Percentiles rank a stretch among this genome's conserved stretches.
phyloP scores from a whole-genome alignment of 2,329 filamentous ascomycete genomes.

The Simplicillium aogashimaense region DNA sequence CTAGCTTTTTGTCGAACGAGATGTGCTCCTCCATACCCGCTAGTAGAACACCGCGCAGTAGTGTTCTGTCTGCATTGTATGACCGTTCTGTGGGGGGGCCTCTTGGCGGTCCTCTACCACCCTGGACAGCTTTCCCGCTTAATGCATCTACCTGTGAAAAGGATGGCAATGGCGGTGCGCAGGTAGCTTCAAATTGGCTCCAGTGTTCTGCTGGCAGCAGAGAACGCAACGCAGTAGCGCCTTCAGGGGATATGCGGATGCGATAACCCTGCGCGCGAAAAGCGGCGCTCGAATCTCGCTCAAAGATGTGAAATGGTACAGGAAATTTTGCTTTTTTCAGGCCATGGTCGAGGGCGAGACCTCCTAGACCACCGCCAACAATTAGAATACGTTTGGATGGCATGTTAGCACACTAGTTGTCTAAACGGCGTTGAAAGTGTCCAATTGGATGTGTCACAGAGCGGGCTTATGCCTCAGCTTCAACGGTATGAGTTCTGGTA shows the following conservation, averaged over 20 bases:
- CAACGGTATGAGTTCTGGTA: no score
- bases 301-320: conserved; percentile 37
- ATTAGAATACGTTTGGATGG: conserved; percentile 15
- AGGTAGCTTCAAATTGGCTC: conserved; percentile 2
- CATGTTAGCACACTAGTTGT: no score
- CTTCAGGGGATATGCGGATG: conserved; percentile 36
- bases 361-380: conserved; percentile 22
- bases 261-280: conserved; percentile 49
- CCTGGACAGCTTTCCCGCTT: neutral
- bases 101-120: neutral
- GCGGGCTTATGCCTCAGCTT: no score
- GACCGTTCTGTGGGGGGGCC: neutral
- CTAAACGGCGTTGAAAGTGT: no score
- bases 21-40: conserved; percentile 15
- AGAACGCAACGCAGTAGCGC: neutral
- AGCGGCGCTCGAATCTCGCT: conserved; percentile 28
- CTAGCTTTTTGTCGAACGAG: conserved; percentile 19
- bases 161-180: neutral
- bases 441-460: no score
- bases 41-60: conserved; percentile 21
- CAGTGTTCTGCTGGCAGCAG: conserved; percentile 3
- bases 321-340: conserved; percentile 12
- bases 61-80: conserved; percentile 19
- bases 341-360: conserved; percentile 22
- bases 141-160: neutral